These are phyloP conservation scores for Talaromyces albobiverticillius DNA, from an alignment of 2,329 filamentous ascomycete species.

Conservation along the genomic window DNA sequence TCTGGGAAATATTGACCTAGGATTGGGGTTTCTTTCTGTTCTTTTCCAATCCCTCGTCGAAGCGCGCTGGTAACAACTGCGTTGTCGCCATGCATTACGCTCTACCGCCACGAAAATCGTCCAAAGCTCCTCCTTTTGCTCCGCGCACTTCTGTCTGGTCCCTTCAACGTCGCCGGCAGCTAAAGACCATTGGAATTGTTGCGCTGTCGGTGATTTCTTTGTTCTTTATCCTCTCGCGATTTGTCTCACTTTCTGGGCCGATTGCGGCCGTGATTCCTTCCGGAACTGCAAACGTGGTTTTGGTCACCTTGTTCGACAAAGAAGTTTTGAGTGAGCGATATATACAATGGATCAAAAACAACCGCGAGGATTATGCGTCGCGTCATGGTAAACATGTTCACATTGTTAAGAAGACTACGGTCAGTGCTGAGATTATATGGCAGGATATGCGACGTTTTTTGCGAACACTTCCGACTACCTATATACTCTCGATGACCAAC, in stretches of 20 bases:
- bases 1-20: constrained; percentile 1
- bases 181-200: constrained; percentile 58
- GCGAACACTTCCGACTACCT: constrained; percentile 72
- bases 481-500: constrained; percentile 35
- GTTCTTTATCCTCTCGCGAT: constrained; percentile 34
- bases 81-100: constrained; percentile 73
- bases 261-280: constrained; percentile 22
- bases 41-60: neutral
- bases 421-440: constrained; percentile 2
- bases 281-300: constrained; percentile 57
- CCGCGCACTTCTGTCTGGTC: constrained; percentile 44
- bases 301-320: constrained; percentile 82
- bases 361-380: constrained; percentile 78
- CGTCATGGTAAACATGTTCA: constrained; percentile 68
- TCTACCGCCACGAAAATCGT: constrained; percentile 79
- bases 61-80: neutral
- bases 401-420: neutral
- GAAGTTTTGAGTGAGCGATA: constrained; percentile 63
- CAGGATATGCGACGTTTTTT: constrained; percentile 85
- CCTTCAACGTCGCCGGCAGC: constrained; percentile 57
- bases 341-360: constrained; percentile 71
- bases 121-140: constrained; percentile 67
- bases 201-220: constrained; percentile 34
- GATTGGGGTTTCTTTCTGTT: neutral
- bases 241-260: constrained; percentile 27